Evolutionary conservation across 2,329 filamentous ascomycete genomes (phyloP), one percentile per base, ranked within the genome.

Genomic region (Zalaria sp.): DNA sequence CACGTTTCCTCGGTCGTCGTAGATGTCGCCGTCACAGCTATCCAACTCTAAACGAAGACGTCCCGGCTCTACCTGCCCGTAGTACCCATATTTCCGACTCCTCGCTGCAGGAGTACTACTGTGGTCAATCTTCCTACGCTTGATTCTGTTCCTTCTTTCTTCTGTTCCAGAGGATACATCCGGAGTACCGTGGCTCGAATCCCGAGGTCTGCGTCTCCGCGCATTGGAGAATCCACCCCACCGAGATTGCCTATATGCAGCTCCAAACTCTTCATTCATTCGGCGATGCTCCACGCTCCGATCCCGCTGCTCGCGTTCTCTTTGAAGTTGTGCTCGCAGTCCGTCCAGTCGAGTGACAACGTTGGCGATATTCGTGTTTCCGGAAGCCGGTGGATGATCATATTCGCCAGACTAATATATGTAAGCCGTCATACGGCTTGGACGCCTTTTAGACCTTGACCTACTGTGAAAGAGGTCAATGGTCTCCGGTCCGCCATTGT

Each of bases 61-160:
- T 3, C 87, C 88, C 0, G 85, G 75, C 46, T 91, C 83, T 10
- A 93, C 82, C 61, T 94, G 88, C 11, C 88, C 89, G 58, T 81
- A 86, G 53, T 79, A 79, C 25, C 88, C 89, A 58, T 95, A 96
- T 47, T 75, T 79, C 56, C 88, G 84, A 38, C 57, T 53, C 41
- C 56, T 52, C 49, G 42, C 52, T 34, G 36, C 38, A 38, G 25
- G 38, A 39, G 41, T 27, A 9, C 44, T 42, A 5, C 41, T 47
- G 9, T 56, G 55, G 25, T 64, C 59, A 18, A 67, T 47, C 49
- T 65, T 66, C 48, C 66, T 54, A 6, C 58, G 53, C 49, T 64
- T 62, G 6, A 47, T 38, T 5, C 38, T 39, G n/a, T 42, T 37
- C 26, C 43, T 43, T 9, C 40, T 36, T 18, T 18, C 18, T 18